Percentiles rank a stretch among this genome's conserved stretches.
phyloP scores from a whole-genome alignment of 169 alveolate species.

The Hammondia hammondi region DNA sequence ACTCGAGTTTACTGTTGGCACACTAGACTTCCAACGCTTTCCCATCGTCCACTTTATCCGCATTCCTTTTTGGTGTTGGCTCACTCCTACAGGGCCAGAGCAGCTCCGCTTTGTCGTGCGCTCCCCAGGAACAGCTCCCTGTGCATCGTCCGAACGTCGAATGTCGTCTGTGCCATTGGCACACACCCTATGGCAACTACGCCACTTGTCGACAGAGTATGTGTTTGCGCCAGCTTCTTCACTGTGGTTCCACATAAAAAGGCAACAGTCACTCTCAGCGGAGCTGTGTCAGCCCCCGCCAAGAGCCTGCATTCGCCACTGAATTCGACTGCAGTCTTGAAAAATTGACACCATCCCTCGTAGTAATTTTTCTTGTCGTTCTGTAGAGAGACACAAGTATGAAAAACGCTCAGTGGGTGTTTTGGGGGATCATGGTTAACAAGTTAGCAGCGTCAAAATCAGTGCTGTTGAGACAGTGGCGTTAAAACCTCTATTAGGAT shows the following conservation, averaged over 20 bases:
- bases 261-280: conserved; percentile 69
- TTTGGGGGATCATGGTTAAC: too few relatives aligned
- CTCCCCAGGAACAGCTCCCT: conserved; percentile 73
- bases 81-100: conserved; percentile 62
- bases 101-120: conserved; percentile 76
- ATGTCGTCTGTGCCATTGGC: conserved; percentile 72
- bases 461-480: too few relatives aligned
- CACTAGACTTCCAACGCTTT: too few relatives aligned
- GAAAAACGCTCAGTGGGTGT: neutral
- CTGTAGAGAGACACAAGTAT: conserved; percentile 49
- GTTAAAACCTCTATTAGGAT: too few relatives aligned
- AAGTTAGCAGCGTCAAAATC: too few relatives aligned
- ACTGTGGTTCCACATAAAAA: conserved; percentile 73
- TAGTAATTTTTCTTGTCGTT: conserved; percentile 73
- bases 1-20: too few relatives aligned
- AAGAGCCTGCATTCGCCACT: conserved; percentile 67
- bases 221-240: conserved; percentile 40
- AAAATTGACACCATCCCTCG: conserved; percentile 76
- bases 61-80: too few relatives aligned
- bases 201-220: conserved; percentile 42
- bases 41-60: too few relatives aligned
- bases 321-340: conserved; percentile 74
- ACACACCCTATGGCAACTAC: conserved; percentile 72
- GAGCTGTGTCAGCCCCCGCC: conserved; percentile 68
- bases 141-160: conserved; percentile 73